phyloP scores from a whole-genome alignment of 345 rosid species.

The Brassica juncea region DNA sequence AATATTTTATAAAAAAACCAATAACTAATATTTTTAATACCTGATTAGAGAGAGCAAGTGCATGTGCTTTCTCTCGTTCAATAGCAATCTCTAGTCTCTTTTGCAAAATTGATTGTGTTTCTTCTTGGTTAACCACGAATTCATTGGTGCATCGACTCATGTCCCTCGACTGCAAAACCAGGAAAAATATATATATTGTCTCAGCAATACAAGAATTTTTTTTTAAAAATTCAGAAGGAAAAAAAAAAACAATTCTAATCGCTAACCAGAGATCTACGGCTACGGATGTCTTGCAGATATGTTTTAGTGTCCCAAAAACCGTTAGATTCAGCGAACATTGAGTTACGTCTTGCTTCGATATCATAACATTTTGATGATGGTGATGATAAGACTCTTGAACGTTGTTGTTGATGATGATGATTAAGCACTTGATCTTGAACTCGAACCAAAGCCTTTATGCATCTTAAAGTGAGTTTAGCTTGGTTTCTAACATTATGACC shows the following conservation, averaged over 20 bases:
- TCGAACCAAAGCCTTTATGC: constrained; percentile 78
- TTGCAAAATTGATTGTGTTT: constrained; percentile 50
- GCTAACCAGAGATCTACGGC: constrained; percentile 54
- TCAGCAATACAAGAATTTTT: not conserved
- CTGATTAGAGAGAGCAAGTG: constrained; percentile 77
- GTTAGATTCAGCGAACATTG: constrained; percentile 54
- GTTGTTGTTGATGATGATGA: constrained; percentile 52
- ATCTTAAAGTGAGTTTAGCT: constrained; percentile 69
- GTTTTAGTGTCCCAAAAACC: constrained; percentile 54
- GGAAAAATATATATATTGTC: not conserved
- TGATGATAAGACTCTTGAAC: constrained; percentile 45
- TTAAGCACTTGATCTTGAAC: constrained; percentile 69
- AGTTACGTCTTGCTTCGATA: constrained; percentile 48
- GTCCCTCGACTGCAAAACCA: constrained; percentile 61
- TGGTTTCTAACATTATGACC: constrained; percentile 84
- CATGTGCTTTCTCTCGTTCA: constrained; percentile 62
- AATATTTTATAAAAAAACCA: not conserved
- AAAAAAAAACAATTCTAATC: not conserved
- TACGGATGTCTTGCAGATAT: constrained; percentile 66
- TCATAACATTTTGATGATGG: constrained; percentile 13
- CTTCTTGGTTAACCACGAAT: constrained; percentile 51
- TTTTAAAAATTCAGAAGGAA: not conserved
- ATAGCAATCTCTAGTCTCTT: constrained; percentile 56
- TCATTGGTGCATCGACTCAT: constrained; percentile 59
- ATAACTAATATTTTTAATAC: constrained; percentile 30